Percentiles rank a stretch among this genome's conserved stretches.
phyloP scores from a whole-genome alignment of 345 rosid genomes.

The Populus deltoides region DNA sequence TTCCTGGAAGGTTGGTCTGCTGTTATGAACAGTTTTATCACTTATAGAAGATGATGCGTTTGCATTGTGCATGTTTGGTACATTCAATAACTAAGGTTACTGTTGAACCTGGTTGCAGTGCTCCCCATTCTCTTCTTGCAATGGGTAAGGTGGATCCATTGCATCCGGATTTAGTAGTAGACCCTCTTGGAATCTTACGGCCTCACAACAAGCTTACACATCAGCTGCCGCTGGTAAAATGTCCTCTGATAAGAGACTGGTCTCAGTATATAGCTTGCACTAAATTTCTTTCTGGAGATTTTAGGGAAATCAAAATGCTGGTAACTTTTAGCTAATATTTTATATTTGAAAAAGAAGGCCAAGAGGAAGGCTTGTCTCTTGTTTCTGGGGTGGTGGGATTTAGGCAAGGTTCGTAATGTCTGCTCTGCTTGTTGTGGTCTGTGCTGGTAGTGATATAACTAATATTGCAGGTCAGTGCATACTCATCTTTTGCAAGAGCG shows the following conservation, averaged over 20 bases:
- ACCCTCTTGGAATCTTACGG: slow-evolving; percentile 81
- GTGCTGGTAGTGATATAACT: slow-evolving; percentile 18
- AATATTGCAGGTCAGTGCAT: slow-evolving; percentile 88
- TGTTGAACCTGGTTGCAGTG: slow-evolving; percentile 51
- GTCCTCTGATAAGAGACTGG: background rate
- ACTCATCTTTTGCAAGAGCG: slow-evolving; percentile 78
- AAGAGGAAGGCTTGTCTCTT: background rate
- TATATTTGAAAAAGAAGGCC: background rate
- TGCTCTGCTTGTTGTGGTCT: background rate
- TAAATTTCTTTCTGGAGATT: background rate
- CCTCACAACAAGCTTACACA: slow-evolving; percentile 86
- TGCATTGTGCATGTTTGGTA: background rate
- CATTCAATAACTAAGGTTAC: background rate
- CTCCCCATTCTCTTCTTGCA: slow-evolving; percentile 95
- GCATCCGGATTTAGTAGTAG: slow-evolving; percentile 78
- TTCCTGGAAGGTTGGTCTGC: slow-evolving; percentile 78
- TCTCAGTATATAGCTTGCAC: background rate
- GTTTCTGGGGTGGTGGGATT: background rate
- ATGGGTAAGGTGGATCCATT: slow-evolving; percentile 79
- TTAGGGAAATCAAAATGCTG: background rate
- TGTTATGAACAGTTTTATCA: slow-evolving; percentile 13
- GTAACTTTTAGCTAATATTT: background rate
- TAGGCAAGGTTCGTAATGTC: background rate
- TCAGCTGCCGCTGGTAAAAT: slow-evolving; percentile 84
- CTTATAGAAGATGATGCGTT: slow-evolving; percentile 10